Base-by-base conservation (phyloP, 148 eudicot species). In the Amaranthus cruentus region DNA sequence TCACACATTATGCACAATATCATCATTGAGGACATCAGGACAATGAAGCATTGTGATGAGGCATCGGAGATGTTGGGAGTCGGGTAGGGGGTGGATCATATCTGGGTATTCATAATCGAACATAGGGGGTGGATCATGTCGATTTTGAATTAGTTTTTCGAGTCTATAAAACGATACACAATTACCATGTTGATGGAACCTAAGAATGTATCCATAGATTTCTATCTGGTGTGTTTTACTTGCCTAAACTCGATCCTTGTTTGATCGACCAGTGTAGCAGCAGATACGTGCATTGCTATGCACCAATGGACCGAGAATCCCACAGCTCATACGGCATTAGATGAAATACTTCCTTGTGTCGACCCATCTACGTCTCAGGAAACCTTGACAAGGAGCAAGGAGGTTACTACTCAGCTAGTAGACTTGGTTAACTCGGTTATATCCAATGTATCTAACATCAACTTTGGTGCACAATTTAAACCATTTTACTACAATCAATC, bases 401-500 rank as follows among this genome's bases (percentile, higher is more conserved):
- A 91, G 75, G 96, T 89, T 55, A 85, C 91, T 15, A 84, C 96
- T 66, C 90, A 94, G 69, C 84, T 94, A 9, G 95, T 88, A 46
- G 77, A 83, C 42, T 65, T 91, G 62, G 80, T 89, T n/a, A 94
- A 94, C 82, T 85, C 85, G 6, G 95, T 91, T 81, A 88, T 91
- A 75, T 86, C 89, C 73, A 89, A 91, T 56, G 85, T 91, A 75
- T 85, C 96, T 2, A 94, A 94, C 85, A 84, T 81, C 70, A 94
- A 94, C 68, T 88, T 89, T 55, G 66, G 93, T 13, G 90, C 97
- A 42, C 84, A 76, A 75, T 84, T 91, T 44, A 77, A 50, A 13
- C 97, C 93, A 3, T 59, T 94, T 49, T 94, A 87, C 87, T 94
- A 72, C 79, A 94, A 94, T 65, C 98, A 94, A 75, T 89, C 98